These are phyloP conservation scores for Trichosporon asahii DNA, from an alignment of 1,284 basidiomycete genomes.

Conservation along the genomic window DNA sequence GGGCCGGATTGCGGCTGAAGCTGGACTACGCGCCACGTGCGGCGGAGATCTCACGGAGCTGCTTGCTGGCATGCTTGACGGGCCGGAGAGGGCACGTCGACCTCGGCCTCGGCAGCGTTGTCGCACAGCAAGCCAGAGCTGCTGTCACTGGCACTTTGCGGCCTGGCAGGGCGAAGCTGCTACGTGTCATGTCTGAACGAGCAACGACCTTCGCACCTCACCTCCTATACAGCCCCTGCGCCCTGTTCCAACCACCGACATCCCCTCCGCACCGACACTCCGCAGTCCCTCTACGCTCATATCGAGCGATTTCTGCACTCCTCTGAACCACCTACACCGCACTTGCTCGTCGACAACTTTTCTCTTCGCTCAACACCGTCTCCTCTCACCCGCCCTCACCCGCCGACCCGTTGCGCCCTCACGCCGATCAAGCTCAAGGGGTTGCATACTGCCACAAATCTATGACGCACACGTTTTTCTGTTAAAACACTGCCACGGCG, in stretches of 20 bases:
- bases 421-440: neutral
- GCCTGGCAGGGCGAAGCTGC: neutral
- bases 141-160: neutral
- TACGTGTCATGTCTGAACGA: too few relatives aligned
- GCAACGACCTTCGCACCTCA: too few relatives aligned
- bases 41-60: neutral
- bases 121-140: neutral
- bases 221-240: too few relatives aligned
- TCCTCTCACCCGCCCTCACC: too few relatives aligned
- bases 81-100: neutral
- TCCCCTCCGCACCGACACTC: too few relatives aligned
- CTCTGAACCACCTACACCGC: too few relatives aligned
- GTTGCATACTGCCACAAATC: slow-evolving; percentile 1
- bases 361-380: too few relatives aligned
- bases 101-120: neutral
- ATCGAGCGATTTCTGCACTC: too few relatives aligned
- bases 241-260: too few relatives aligned
- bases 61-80: neutral
- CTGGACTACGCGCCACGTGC: neutral
- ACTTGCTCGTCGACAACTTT: too few relatives aligned
- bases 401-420: neutral
- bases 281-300: too few relatives aligned
- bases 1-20: neutral
- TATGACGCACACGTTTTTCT: neutral
- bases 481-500: neutral